Evolutionary conservation across 441 rosid genomes (phyloP).

Genomic region (Erysimum cheiri): DNA sequence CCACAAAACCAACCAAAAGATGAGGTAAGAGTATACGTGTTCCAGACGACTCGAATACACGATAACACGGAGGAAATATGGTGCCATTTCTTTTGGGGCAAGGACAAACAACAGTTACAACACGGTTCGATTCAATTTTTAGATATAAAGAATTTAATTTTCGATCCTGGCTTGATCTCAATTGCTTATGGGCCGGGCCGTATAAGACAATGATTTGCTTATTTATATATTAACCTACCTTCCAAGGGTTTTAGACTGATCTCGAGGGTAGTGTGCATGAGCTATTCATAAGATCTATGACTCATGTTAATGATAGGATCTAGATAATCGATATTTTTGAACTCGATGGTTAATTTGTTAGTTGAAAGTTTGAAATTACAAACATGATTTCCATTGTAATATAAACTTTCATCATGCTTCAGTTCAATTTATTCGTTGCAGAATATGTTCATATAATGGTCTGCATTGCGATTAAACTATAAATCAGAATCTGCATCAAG

Average conservation of each 20-base stretch:
- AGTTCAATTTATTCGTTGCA: background rate
- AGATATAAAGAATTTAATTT: background rate
- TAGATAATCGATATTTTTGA: background rate
- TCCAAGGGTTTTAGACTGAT: background rate
- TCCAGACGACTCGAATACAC: background rate
- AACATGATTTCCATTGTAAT: background rate
- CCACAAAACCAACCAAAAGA: background rate
- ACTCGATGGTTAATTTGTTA: background rate
- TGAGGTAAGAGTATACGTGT: background rate
- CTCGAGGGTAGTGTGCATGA: background rate
- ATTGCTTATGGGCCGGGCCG: background rate
- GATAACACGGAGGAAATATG: background rate
- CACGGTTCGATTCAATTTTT: background rate
- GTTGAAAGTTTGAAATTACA: background rate
- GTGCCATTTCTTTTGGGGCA: background rate
- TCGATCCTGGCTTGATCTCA: background rate
- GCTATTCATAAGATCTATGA: background rate
- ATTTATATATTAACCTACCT: background rate
- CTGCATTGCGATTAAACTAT: background rate
- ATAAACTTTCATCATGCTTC: background rate
- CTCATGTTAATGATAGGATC: background rate
- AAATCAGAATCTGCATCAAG: background rate
- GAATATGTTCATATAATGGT: background rate
- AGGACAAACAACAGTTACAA: background rate
- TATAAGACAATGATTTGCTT: background rate